A percentile compares a stretch with the other conserved stretches of the same genome.
These are phyloP conservation scores for Adiantum capillusveneris DNA, from an alignment of 75 land plant species.

Conservation along the genomic window DNA sequence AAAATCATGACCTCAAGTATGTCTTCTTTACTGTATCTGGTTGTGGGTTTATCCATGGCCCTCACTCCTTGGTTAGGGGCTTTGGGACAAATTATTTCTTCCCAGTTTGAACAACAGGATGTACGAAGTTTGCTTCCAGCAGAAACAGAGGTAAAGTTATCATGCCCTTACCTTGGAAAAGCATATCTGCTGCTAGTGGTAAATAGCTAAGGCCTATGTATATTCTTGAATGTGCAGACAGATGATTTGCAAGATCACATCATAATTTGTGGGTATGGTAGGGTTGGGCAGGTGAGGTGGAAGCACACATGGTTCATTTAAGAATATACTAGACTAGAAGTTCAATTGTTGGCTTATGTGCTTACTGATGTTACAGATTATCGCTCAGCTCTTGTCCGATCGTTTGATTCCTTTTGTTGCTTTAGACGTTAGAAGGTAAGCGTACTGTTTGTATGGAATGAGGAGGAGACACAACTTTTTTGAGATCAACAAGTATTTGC, in stretches of 20 bases:
- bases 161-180: neutral
- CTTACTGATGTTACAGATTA: slow-evolving; percentile 51
- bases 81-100: slow-evolving; percentile 87
- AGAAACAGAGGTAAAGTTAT: slow-evolving; percentile 75
- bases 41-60: slow-evolving; percentile 96
- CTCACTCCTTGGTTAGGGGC: slow-evolving; percentile 95
- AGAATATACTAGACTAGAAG: too few relatives aligned
- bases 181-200: too few relatives aligned
- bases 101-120: slow-evolving; percentile 95
- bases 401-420: slow-evolving; percentile 95
- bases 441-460: neutral
- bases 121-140: slow-evolving; percentile 88
- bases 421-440: slow-evolving; percentile 94
- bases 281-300: slow-evolving; percentile 86
- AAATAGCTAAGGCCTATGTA: too few relatives aligned
- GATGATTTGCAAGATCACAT: slow-evolving; percentile 98
- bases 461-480: too few relatives aligned
- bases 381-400: slow-evolving; percentile 93
- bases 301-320: too few relatives aligned
- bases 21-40: slow-evolving; percentile 87
- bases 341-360: neutral
- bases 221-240: slow-evolving; percentile 57
- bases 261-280: slow-evolving; percentile 97
- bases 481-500: too few relatives aligned
- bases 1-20: slow-evolving; percentile 79